Conservation (phyloP, 495 filamentous ascomycete genomes). For the Podospora pseudoanserina region DNA sequence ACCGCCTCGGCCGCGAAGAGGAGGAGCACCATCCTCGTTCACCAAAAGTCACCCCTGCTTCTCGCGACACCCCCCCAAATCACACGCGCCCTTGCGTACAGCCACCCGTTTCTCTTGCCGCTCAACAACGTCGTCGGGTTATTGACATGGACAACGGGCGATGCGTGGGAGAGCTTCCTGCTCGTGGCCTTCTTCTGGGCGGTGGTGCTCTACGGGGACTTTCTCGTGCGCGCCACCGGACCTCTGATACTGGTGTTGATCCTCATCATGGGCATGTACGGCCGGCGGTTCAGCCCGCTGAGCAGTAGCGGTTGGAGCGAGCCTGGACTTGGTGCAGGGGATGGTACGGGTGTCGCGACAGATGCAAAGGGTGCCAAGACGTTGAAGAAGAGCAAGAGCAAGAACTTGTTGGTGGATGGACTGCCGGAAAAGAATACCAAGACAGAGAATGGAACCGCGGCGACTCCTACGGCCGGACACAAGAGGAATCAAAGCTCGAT, state of each 20-base stretch:
- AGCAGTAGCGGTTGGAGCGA: slow-evolving; percentile 76
- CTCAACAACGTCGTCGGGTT: slow-evolving; percentile 79
- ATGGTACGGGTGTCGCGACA: slow-evolving; percentile 12
- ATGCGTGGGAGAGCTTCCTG: slow-evolving; percentile 96
- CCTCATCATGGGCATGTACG: slow-evolving; percentile 90
- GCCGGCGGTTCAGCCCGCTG: slow-evolving; percentile 80
- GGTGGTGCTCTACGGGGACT: slow-evolving; percentile 77
- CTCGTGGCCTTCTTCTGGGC: slow-evolving; percentile 82
- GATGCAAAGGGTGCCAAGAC: slow-evolving; percentile 22
- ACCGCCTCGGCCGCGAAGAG: slow-evolving; percentile 67
- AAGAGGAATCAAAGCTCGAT: slow-evolving; percentile 35
- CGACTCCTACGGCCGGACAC: slow-evolving; percentile 48
- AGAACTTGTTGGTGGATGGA: slow-evolving; percentile 34
- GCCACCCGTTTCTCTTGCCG: slow-evolving; percentile 85
- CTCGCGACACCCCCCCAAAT: slow-evolving; percentile 91
- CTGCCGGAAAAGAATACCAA: slow-evolving; percentile 48
- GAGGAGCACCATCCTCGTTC: slow-evolving; percentile 86
- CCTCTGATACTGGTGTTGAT: slow-evolving; percentile 74
- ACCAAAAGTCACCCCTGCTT: slow-evolving; percentile 91
- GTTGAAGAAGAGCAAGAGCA: slow-evolving; percentile 26
- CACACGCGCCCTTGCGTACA: slow-evolving; percentile 87
- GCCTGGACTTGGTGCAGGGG: slow-evolving; percentile 28
- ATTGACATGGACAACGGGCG: slow-evolving; percentile 86
- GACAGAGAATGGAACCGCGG: slow-evolving; percentile 34
- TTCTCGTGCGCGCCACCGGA: slow-evolving; percentile 71